A percentile compares a stretch with the other conserved stretches of the same genome.
Evolutionary conservation across 352 stramenopile species (phyloP).

Genomic region (Phytophthora syringae): DNA sequence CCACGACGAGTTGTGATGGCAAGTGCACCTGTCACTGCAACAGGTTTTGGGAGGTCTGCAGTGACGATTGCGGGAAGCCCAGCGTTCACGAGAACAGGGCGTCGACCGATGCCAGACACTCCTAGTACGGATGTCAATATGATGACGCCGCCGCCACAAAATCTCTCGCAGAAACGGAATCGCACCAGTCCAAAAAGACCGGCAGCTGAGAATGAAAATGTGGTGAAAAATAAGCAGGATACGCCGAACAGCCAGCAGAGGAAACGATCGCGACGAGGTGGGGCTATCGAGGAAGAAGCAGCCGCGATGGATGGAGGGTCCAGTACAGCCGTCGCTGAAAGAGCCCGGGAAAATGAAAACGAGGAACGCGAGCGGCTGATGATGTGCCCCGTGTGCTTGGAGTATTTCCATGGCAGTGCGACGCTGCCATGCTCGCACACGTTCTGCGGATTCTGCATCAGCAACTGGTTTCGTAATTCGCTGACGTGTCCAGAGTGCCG

Average conservation of each 20-base stretch:
- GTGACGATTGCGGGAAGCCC: slow-evolving; percentile 26
- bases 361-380: slow-evolving; percentile 75
- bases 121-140: slow-evolving; percentile 17
- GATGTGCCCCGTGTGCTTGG: slow-evolving; percentile 83
- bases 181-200: slow-evolving; percentile 27
- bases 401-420: slow-evolving; percentile 80
- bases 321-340: slow-evolving; percentile 11
- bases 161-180: slow-evolving; percentile 35
- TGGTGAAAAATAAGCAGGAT: slow-evolving; percentile 28
- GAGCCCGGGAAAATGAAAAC: slow-evolving; percentile 30
- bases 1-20: slow-evolving; percentile 24
- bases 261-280: slow-evolving; percentile 43
- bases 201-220: slow-evolving; percentile 23
- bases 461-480: slow-evolving; percentile 78
- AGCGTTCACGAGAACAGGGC: slow-evolving; percentile 20
- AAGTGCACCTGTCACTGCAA: slow-evolving; percentile 8
- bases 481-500: slow-evolving; percentile 85
- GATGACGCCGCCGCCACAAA: slow-evolving; percentile 22
- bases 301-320: slow-evolving; percentile 16
- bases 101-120: slow-evolving; percentile 17
- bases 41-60: slow-evolving; percentile 22
- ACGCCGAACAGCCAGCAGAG: slow-evolving; percentile 40
- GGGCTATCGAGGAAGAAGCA: slow-evolving; percentile 25
- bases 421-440: slow-evolving; percentile 87
- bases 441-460: slow-evolving; percentile 83